A percentile compares a stretch with the other conserved stretches of the same genome.
phyloP scores from a whole-genome alignment of 2,329 filamentous ascomycete species.

The Pseudodiploospora longispora region DNA sequence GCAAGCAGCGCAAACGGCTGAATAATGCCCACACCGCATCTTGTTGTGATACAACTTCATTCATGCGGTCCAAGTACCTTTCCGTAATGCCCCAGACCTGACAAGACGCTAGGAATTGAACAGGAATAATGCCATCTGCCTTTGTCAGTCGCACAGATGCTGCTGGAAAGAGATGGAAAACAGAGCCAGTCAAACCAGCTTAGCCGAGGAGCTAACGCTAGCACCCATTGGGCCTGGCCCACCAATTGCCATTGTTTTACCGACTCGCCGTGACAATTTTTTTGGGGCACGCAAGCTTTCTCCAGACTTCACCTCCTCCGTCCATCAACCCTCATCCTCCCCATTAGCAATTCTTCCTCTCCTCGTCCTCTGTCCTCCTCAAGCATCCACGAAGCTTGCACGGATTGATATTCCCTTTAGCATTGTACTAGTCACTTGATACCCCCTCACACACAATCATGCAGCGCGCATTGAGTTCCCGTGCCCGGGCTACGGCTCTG shows the following conservation, averaged over 20 bases:
- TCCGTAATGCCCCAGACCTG: too few species aligned
- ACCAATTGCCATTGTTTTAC: constrained; percentile 29
- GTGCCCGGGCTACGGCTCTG: constrained; percentile 71
- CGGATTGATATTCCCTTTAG: constrained; percentile 17
- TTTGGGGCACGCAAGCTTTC: constrained; percentile 22
- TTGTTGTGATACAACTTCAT: too few species aligned
- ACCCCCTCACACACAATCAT: constrained; percentile 37
- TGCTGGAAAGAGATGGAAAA: constrained; percentile 32
- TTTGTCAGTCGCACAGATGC: constrained; percentile 14
- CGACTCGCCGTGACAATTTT: constrained; percentile 34
- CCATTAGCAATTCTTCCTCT: constrained; percentile 1
- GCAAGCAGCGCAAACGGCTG: too few species aligned
- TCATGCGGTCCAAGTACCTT: too few species aligned
- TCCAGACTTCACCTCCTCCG: constrained; percentile 10
- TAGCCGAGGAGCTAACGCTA: constrained; percentile 18
- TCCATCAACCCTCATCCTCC: constrained; percentile 13
- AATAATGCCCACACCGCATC: too few species aligned
- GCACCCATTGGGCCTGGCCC: constrained; percentile 20
- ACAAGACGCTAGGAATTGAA: too few species aligned
- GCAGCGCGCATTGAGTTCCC: constrained; percentile 89
- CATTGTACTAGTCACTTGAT: background rate
- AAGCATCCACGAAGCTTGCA: constrained; percentile 9
- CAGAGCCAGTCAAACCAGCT: too few species aligned
- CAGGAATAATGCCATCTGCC: too few species aligned
- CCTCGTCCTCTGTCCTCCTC: constrained; percentile 16